These are phyloP conservation scores for Gossypium rotundifolium DNA, from an alignment of 345 rosid genomes.

Conservation along the genomic window DNA sequence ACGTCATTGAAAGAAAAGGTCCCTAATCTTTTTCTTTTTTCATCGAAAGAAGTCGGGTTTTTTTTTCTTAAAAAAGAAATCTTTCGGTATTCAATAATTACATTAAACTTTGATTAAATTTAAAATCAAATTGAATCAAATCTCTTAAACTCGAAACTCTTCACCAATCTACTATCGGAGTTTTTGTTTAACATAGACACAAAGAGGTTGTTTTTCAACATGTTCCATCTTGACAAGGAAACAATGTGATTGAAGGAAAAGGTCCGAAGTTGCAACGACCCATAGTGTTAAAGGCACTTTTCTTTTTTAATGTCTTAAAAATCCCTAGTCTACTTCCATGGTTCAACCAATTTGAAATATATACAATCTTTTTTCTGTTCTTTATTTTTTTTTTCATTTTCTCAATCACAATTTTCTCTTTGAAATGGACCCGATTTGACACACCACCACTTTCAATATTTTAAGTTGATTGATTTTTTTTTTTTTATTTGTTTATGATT, in stretches of 20 bases:
- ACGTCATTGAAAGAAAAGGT: no score
- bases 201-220: neutral
- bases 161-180: neutral
- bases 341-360: constrained; percentile 9
- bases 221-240: neutral
- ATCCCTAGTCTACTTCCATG: constrained; percentile 4
- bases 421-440: constrained; percentile 10
- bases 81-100: no score
- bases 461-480: neutral
- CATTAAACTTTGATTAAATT: no score
- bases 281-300: neutral
- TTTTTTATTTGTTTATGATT: neutral
- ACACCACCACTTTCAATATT: constrained; percentile 1
- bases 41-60: no score
- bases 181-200: neutral
- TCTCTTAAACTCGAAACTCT: no score
- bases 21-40: no score
- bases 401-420: neutral
- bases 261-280: neutral
- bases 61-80: no score
- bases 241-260: neutral
- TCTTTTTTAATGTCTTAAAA: neutral
- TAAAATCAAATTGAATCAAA: no score
- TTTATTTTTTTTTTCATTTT: no score
- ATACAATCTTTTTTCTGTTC: neutral